phyloP scores from a whole-genome alignment of 805 yeast species.

The Lipomyces sp. region DNA sequence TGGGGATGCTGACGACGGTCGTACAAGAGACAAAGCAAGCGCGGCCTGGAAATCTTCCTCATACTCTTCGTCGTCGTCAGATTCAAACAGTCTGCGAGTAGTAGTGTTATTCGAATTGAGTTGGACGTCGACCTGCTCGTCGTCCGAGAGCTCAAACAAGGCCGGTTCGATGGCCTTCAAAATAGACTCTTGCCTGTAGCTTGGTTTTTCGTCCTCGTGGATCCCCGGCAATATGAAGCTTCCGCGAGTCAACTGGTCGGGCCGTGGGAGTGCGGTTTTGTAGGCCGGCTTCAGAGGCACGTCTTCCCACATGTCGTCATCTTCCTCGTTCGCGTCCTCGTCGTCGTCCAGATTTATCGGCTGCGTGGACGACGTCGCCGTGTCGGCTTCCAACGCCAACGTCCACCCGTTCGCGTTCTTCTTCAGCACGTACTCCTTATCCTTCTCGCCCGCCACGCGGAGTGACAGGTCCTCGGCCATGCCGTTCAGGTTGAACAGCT shows the following conservation, averaged over 20 bases:
- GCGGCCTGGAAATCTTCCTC: slow-evolving; percentile 24
- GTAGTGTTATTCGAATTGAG: background rate
- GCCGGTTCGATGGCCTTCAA: too few species aligned
- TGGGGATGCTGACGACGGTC: too few species aligned
- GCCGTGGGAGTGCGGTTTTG: slow-evolving; percentile 5
- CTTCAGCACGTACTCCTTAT: slow-evolving; percentile 68
- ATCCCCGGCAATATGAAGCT: slow-evolving; percentile 16
- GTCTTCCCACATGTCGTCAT: slow-evolving; percentile 69
- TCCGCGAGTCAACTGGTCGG: slow-evolving; percentile 12
- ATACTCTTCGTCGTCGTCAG: background rate
- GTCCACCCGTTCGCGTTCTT: slow-evolving; percentile 52
- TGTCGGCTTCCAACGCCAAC: slow-evolving; percentile 24
- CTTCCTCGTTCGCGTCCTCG: slow-evolving; percentile 43
- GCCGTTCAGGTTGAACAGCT: slow-evolving; percentile 78
- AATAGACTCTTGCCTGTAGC: background rate
- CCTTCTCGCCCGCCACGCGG: slow-evolving; percentile 81
- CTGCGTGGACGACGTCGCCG: slow-evolving; percentile 13
- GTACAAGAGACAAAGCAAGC: slow-evolving; percentile 13
- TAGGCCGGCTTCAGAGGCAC: slow-evolving; percentile 42
- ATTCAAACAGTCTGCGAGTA: too few species aligned
- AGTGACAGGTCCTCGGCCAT: slow-evolving; percentile 52
- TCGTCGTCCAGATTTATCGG: slow-evolving; percentile 32
- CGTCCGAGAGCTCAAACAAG: slow-evolving; percentile 13
- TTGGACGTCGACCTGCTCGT: slow-evolving; percentile 7
- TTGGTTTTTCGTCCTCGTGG: background rate